A percentile compares a stretch with the other conserved stretches of the same genome.
Evolutionary conservation across 371 early-diverging fungal species (phyloP).

Genomic region (Mycotypha africana): DNA sequence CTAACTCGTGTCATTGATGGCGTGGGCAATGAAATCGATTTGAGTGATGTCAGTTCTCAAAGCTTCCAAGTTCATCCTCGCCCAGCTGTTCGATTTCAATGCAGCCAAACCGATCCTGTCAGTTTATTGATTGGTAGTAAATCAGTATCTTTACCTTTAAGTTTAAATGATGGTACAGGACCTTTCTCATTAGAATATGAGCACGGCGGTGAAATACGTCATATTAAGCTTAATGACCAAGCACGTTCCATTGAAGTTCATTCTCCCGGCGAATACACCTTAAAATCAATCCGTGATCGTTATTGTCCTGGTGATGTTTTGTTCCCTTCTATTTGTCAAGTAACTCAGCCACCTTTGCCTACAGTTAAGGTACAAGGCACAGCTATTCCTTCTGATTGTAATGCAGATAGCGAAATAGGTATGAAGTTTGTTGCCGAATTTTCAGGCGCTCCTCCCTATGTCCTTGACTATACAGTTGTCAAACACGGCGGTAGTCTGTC

Average conservation of each 20-base stretch:
- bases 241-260: slow-evolving; percentile 9
- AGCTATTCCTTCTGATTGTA: slow-evolving; percentile 45
- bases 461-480: slow-evolving; percentile 29
- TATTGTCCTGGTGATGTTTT: slow-evolving; percentile 37
- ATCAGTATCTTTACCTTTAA: slow-evolving; percentile 21
- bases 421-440: slow-evolving; percentile 43
- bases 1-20: slow-evolving; percentile 34
- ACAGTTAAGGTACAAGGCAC: slow-evolving; percentile 23
- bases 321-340: slow-evolving; percentile 38
- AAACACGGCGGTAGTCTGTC: slow-evolving; percentile 24
- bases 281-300: slow-evolving; percentile 25
- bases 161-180: slow-evolving; percentile 25
- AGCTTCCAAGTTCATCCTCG: slow-evolving; percentile 26
- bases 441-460: slow-evolving; percentile 35
- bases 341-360: slow-evolving; percentile 38
- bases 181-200: slow-evolving; percentile 30
- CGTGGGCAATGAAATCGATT: slow-evolving; percentile 32
- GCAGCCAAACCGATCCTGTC: slow-evolving; percentile 28
- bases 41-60: slow-evolving; percentile 3
- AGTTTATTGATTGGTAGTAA: slow-evolving; percentile 31
- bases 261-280: slow-evolving; percentile 35
- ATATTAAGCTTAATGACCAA: not conserved
- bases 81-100: slow-evolving; percentile 32
- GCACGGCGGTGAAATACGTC: not conserved
- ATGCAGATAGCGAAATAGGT: slow-evolving; percentile 37